Evolutionary conservation across 1,139 yeast genomes (phyloP), one percentile per base, ranked within the genome.

Genomic region (Yamadazyma diospyri): DNA sequence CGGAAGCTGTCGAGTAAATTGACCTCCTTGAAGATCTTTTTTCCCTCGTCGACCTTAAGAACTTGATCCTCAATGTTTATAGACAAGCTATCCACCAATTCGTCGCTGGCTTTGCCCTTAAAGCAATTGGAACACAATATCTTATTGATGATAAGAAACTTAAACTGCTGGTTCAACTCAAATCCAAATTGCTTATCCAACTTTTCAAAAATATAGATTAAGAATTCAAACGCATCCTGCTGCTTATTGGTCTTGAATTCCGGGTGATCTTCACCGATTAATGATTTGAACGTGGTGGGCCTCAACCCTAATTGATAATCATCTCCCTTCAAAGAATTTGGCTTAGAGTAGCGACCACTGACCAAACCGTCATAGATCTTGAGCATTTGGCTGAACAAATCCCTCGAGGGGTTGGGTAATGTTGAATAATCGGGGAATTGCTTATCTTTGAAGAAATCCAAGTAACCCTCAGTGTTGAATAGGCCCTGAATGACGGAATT

Each of bases 151-250:
- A 76, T 56, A 18, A 76, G 63, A 51, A 83, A 89, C 45, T 79
- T 77, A 49, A 92, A 78, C 5, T 68, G 50, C 31, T 70, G 67
- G 38, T 78, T 76, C 16, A 68, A 45, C 7, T 40, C 40, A n/a
- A 59, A 41, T 0, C 73, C 74, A 32, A 61, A 50, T 9, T 81
- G 78, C 27, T 61, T 61, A 43, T 83, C 92, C 22, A 86, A 55
- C 43, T 76, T 72, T 38, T 81, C 85, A 23, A 81, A 50, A 14
- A 89, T 57, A 52, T 80, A 81, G 7, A 76, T 62, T 55, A 88
- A 71, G 51, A 88, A 94, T 54, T 92, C 98, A 64, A 81, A 84
- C 0, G 97, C 94, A 63, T 92, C 99, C 55, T 92, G 98, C 51
- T 92, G 99, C 47, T 79, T 76, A 70, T 81, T 85, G 0, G 95